Percentiles rank a stretch among this genome's conserved stretches.
Conservation (phyloP, 2,329 filamentous ascomycete genomes). For the Monosporascus ibericus region DNA sequence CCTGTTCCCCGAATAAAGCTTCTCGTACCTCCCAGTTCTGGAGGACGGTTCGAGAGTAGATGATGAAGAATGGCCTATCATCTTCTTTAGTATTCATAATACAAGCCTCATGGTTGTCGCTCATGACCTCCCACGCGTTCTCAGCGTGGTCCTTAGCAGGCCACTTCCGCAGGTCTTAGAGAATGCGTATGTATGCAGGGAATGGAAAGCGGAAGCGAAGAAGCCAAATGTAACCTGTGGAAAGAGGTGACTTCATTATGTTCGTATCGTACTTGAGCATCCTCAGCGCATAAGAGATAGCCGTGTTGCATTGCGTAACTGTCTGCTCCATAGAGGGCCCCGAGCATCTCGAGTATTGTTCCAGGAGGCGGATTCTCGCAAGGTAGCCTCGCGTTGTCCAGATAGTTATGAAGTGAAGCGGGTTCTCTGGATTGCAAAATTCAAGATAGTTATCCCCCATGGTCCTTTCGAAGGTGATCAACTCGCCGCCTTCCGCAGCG, state of each 20-base stretch:
- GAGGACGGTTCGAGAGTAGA: not conserved
- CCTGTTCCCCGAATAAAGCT: not conserved
- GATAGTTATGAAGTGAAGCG: slow-evolving; percentile 35
- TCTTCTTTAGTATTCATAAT: not conserved
- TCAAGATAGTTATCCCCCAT: too few species aligned
- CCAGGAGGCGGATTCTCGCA: slow-evolving; percentile 43
- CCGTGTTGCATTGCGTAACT: slow-evolving; percentile 22
- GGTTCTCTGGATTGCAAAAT: slow-evolving; percentile 5
- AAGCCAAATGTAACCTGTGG: slow-evolving; percentile 31
- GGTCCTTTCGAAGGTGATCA: too few species aligned
- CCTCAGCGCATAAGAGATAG: slow-evolving; percentile 23
- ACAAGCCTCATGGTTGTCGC: slow-evolving; percentile 36
- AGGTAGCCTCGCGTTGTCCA: slow-evolving; percentile 35
- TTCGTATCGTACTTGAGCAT: slow-evolving; percentile 33
- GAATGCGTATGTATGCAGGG: slow-evolving; percentile 33
- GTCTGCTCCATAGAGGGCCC: slow-evolving; percentile 10
- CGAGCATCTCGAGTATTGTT: slow-evolving; percentile 32
- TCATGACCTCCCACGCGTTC: slow-evolving; percentile 37
- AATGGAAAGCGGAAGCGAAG: slow-evolving; percentile 32
- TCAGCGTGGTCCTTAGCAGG: slow-evolving; percentile 20
- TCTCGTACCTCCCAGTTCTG: slow-evolving; percentile 2
- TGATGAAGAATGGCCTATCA: not conserved
- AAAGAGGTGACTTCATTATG: slow-evolving; percentile 23
- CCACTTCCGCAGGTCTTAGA: slow-evolving; percentile 24
- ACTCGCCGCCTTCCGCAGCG: too few species aligned